Evolutionary conservation across 108 stramenopile genomes (phyloP).

Genomic region (Phaeodactylum tricornutum): DNA sequence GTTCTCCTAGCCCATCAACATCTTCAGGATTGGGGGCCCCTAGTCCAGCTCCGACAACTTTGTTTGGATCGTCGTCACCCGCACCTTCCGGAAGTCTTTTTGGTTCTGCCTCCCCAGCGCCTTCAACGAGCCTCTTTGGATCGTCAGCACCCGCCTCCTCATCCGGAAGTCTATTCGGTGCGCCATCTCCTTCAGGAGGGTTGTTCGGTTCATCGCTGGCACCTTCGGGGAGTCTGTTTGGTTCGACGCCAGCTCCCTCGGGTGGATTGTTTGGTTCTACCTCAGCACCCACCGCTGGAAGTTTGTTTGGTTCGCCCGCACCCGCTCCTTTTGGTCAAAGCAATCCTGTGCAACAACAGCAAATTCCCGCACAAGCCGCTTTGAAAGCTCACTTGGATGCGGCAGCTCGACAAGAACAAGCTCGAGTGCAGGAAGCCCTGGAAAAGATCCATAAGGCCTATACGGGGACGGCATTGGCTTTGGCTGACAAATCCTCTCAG

Average conservation of each 20-base stretch:
- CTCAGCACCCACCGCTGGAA: conserved; percentile 23
- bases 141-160: conserved; percentile 8
- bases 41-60: conserved; percentile 13
- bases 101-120: conserved; percentile 9
- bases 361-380: conserved; percentile 60
- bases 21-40: conserved; percentile 18
- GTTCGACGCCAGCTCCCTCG: conserved; percentile 15
- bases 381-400: conserved; percentile 60
- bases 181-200: conserved; percentile 30
- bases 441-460: conserved; percentile 46
- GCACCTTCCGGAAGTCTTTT: conserved; percentile 25
- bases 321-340: conserved; percentile 26
- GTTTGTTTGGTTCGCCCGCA: conserved; percentile 22
- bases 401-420: conserved; percentile 55
- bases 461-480: conserved; percentile 10
- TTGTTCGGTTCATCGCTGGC: conserved; percentile 29
- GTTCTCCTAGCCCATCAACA: conserved; percentile 9
- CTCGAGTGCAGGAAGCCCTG: conserved; percentile 39
- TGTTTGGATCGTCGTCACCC: conserved; percentile 23
- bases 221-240: conserved; percentile 17
- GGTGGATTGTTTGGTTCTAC: conserved; percentile 17
- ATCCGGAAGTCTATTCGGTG: conserved; percentile 13
- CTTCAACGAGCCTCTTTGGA: conserved; percentile 13
- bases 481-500: conserved; percentile 11
- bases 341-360: conserved; percentile 9